A percentile compares a stretch with the other conserved stretches of the same genome.
Conservation (phyloP, 2,329 filamentous ascomycete species). For the Cladobotryum protrusum region DNA sequence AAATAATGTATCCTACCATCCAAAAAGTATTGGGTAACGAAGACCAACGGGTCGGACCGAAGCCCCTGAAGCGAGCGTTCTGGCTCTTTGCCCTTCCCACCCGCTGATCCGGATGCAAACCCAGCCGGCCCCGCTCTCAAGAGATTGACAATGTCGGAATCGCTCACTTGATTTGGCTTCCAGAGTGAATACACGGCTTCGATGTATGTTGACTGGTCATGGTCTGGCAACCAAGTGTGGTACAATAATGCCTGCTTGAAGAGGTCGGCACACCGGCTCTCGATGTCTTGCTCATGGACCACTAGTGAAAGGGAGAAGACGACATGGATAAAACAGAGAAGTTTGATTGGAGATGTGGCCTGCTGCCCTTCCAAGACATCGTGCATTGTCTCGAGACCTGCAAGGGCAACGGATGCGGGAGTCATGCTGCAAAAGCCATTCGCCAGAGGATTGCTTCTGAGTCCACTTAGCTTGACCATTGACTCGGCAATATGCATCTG, state of each 20-base stretch:
- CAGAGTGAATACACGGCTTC: conserved; percentile 42
- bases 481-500: conserved; percentile 41
- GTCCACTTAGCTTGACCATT: conserved; percentile 33
- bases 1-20: conserved; percentile 36
- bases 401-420: conserved; percentile 31
- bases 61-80: conserved; percentile 14
- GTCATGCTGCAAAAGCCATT: conserved; percentile 35
- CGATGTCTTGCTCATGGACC: conserved; percentile 36
- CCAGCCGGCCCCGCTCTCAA: conserved; percentile 17
- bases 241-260: conserved; percentile 45
- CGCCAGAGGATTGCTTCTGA: conserved; percentile 37
- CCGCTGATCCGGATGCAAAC: conserved; percentile 18
- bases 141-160: conserved; percentile 23
- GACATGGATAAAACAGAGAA: conserved; percentile 47
- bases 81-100: conserved; percentile 38
- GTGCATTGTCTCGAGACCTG: conserved; percentile 37
- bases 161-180: conserved; percentile 35
- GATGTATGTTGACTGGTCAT: conserved; percentile 34
- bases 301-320: conserved; percentile 45
- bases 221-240: conserved; percentile 29
- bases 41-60: conserved; percentile 32
- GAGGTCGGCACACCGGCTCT: conserved; percentile 30
- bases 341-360: conserved; percentile 34
- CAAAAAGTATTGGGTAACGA: conserved; percentile 41
- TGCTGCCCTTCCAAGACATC: conserved; percentile 33